These are phyloP conservation scores for Gentiana macrophylla DNA, from an alignment of 257 asterid species.

Conservation along the genomic window DNA sequence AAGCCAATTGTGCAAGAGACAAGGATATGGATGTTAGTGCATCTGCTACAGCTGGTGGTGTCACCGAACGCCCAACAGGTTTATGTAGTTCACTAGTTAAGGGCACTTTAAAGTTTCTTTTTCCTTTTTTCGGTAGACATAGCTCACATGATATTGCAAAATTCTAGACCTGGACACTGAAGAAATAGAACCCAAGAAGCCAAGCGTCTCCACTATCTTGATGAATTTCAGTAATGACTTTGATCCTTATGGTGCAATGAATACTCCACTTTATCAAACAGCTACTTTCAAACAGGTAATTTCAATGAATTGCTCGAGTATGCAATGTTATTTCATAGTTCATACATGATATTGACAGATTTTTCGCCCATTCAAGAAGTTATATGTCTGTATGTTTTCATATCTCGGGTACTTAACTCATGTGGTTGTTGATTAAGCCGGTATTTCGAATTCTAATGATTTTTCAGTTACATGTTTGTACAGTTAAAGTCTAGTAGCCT, in stretches of 20 bases:
- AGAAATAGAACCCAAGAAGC: constrained; percentile 29
- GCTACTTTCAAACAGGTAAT: constrained; percentile 97
- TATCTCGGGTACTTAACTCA: too few species aligned
- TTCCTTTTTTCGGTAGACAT: background rate
- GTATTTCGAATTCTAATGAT: too few species aligned
- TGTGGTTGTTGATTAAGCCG: too few species aligned
- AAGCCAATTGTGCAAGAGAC: constrained; percentile 37
- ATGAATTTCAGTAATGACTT: constrained; percentile 76
- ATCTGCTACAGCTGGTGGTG: constrained; percentile 34
- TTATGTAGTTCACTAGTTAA: background rate
- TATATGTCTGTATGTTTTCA: too few species aligned
- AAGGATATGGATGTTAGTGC: constrained; percentile 50
- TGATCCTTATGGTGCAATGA: constrained; percentile 78
- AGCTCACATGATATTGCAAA: background rate
- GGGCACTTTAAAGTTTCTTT: background rate
- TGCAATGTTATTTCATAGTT: background rate
- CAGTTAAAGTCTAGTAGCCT: too few species aligned
- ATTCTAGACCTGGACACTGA: constrained; percentile 28
- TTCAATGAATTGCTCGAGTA: constrained; percentile 1
- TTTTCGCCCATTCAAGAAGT: background rate
- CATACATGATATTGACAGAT: background rate
- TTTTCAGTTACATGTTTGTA: too few species aligned
- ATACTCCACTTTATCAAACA: constrained; percentile 96
- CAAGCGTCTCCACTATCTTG: constrained; percentile 72
- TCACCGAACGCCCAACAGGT: constrained; percentile 43